A percentile compares a stretch with the other conserved stretches of the same genome.
These are phyloP conservation scores for Plasmodium coatneyi DNA, from an alignment of 169 alveolate genomes.

Conservation along the genomic window DNA sequence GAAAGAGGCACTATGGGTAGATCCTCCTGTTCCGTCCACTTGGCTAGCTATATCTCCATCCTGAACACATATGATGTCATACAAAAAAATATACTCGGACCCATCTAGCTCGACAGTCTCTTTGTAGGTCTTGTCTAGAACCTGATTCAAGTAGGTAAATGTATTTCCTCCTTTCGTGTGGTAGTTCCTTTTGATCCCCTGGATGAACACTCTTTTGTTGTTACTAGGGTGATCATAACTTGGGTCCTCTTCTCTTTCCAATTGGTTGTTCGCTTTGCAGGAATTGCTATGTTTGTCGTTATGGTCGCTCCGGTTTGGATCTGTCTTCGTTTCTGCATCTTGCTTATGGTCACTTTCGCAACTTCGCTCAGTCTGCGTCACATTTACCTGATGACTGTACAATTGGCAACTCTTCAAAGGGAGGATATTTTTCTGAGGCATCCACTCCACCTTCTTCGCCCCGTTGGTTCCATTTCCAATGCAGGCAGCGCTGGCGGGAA, in stretches of 20 bases:
- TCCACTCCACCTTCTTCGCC: not conserved
- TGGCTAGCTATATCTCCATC: not conserved
- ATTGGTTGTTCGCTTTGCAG: not conserved
- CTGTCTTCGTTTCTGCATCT: not conserved
- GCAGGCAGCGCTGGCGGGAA: not conserved
- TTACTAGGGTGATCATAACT: not conserved
- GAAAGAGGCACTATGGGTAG: not conserved
- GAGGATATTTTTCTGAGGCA: not conserved
- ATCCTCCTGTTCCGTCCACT: not conserved
- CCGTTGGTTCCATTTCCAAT: not conserved
- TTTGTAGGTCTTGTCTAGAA: conserved; percentile 34
- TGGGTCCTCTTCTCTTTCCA: not conserved
- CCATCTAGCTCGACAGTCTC: conserved; percentile 29
- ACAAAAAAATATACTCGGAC: conserved; percentile 40
- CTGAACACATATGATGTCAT: conserved; percentile 35
- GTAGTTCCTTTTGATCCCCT: not conserved
- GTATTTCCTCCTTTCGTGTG: not conserved
- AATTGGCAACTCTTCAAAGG: not conserved
- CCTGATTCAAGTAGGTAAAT: conserved; percentile 26
- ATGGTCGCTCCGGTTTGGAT: not conserved
- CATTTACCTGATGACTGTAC: not conserved
- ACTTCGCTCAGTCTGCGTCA: not conserved
- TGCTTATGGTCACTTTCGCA: not conserved
- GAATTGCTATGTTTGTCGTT: not conserved
- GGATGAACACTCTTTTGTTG: conserved; percentile 29